Percentiles rank a stretch among this genome's conserved stretches.
phyloP scores from a whole-genome alignment of 2,329 filamentous ascomycete genomes.

The Clarireedia hainanense region DNA sequence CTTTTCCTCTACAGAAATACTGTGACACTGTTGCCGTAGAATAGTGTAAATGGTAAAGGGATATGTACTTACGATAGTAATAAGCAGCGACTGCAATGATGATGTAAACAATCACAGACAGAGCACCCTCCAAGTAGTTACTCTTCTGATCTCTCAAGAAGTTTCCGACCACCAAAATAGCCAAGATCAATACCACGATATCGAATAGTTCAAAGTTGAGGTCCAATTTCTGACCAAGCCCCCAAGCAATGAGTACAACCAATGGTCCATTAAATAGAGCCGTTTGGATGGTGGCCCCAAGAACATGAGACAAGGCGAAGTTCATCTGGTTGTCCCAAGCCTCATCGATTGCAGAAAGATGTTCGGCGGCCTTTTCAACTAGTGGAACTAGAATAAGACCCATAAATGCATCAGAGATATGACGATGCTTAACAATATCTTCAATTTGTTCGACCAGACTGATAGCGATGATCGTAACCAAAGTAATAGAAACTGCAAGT shows the following conservation, averaged over 20 bases:
- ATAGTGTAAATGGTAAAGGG: too few relatives aligned
- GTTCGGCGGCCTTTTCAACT: conserved; percentile 81
- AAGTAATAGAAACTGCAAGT: conserved; percentile 53
- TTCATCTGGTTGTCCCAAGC: conserved; percentile 70
- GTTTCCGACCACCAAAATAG: conserved; percentile 79
- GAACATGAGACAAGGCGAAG: conserved; percentile 22
- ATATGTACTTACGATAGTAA: conserved; percentile 40
- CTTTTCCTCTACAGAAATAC: not conserved
- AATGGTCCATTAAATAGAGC: conserved; percentile 82
- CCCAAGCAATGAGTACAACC: conserved; percentile 78
- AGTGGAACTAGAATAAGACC: conserved; percentile 73
- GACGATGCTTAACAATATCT: conserved; percentile 43
- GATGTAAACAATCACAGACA: conserved; percentile 65
- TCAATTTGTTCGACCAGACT: conserved; percentile 68
- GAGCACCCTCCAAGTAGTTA: conserved; percentile 80
- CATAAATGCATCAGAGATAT: conserved; percentile 50
- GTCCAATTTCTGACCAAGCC: conserved; percentile 60
- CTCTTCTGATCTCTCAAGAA: conserved; percentile 83
- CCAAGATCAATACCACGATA: conserved; percentile 72
- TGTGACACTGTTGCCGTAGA: too few relatives aligned
- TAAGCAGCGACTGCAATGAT: conserved; percentile 51
- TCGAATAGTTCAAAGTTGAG: conserved; percentile 85
- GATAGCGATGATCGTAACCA: conserved; percentile 67
- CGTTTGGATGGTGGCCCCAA: conserved; percentile 78
- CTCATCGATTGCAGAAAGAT: conserved; percentile 77